phyloP scores from a whole-genome alignment of 78 protist species.

The Dictyostelium capitatum region DNA sequence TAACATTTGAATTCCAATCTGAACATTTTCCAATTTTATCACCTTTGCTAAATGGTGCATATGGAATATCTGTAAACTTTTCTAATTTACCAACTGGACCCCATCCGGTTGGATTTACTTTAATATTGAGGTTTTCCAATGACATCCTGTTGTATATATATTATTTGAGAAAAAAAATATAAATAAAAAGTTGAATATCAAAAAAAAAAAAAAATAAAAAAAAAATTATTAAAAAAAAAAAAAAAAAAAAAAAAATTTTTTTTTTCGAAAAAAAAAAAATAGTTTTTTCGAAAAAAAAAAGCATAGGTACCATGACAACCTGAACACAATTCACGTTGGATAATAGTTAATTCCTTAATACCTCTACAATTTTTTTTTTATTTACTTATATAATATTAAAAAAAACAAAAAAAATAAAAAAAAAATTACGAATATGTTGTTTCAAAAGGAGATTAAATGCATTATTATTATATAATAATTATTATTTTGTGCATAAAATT shows the following conservation, averaged over 20 bases:
- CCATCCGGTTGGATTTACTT: constrained; percentile 68
- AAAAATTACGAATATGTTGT: not conserved
- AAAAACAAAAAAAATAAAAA: not conserved
- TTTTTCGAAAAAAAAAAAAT: not conserved
- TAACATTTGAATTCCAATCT: constrained; percentile 65
- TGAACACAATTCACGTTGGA: no score
- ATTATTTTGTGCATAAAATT: no score
- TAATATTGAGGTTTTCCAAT: constrained; percentile 31
- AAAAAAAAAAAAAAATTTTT: no score
- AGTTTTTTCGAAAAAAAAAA: no score
- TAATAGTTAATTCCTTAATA: no score
- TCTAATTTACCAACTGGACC: constrained; percentile 70
- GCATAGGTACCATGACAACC: no score
- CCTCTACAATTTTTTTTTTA: no score
- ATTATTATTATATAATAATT: no score
- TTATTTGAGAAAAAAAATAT: not conserved
- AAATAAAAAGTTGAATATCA: not conserved
- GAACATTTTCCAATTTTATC: constrained; percentile 83
- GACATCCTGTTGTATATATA: not conserved
- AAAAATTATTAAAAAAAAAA: no score
- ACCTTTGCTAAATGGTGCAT: constrained; percentile 76
- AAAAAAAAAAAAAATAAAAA: not conserved
- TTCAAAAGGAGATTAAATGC: no score
- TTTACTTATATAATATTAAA: no score
- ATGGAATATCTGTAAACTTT: constrained; percentile 68